Evolutionary conservation across 306 rosid genomes (phyloP).

Genomic region (Fragaria iinumae): DNA sequence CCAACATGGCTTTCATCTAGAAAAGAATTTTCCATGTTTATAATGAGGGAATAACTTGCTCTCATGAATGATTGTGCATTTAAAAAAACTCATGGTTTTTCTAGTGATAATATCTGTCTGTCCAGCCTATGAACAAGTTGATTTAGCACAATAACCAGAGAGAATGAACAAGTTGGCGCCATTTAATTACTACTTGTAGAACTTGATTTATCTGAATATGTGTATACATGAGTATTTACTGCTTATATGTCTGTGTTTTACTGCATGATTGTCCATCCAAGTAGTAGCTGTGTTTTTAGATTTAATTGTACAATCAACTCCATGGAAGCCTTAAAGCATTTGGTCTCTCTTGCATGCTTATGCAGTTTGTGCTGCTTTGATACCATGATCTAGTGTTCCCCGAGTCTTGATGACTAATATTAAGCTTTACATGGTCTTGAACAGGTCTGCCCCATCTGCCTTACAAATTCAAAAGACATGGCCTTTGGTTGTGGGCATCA

Average conservation of each 20-base stretch:
- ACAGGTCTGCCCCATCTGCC: conserved; percentile 91
- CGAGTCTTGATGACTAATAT: background rate
- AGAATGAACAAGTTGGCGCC: background rate
- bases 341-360: background rate
- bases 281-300: background rate
- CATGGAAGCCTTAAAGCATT: background rate
- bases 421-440: conserved; percentile 29
- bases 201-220: background rate
- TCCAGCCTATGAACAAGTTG: background rate
- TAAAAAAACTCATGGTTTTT: background rate
- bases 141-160: background rate
- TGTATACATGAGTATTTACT: background rate
- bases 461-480: conserved; percentile 75
- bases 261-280: background rate
- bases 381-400: background rate
- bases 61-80: background rate
- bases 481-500: conserved; percentile 98
- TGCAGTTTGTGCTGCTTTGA: background rate
- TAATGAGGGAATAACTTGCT: background rate
- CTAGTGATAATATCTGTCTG: background rate
- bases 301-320: background rate
- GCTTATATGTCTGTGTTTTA: background rate
- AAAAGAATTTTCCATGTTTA: background rate
- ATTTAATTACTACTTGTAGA: background rate
- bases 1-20: background rate